These are phyloP conservation scores for Ulota crispa DNA, from an alignment of 225 moss, liverwort and hornwort genomes.

Conservation along the genomic window DNA sequence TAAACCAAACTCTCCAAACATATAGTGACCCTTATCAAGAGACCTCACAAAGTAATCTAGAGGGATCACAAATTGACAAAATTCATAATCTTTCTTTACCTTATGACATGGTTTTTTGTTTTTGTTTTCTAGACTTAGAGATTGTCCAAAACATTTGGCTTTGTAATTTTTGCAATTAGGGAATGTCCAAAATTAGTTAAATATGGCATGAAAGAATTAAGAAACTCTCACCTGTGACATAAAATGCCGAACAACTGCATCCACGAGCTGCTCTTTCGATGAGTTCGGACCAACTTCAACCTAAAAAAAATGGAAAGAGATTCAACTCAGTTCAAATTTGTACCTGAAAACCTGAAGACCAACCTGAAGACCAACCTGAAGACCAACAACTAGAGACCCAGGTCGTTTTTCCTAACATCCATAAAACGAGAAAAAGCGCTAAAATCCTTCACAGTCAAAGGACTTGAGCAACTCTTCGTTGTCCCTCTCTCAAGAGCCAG, in stretches of 20 bases:
- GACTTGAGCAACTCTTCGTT: background rate
- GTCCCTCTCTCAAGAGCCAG: background rate
- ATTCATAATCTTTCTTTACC: no score
- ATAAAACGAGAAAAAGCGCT: background rate
- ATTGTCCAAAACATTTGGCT: no score
- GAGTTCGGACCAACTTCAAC: slow-evolving; percentile 66
- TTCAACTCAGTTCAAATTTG: background rate
- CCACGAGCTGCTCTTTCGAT: slow-evolving; percentile 59
- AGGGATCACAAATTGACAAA: no score
- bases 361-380: background rate
- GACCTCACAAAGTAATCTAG: no score
- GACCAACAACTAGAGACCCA: background rate
- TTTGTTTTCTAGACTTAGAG: no score
- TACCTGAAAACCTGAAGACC: background rate
- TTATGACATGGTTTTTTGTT: no score
- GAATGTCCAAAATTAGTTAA: no score
- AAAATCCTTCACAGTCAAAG: background rate
- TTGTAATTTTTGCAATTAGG: no score
- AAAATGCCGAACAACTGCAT: slow-evolving; percentile 60
- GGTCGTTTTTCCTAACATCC: background rate
- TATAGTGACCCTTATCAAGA: no score
- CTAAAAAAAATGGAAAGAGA: slow-evolving; percentile 17
- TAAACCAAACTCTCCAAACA: no score
- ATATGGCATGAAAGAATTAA: background rate
- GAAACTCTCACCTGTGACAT: slow-evolving; percentile 49